Evolutionary conservation across 306 rosid genomes (phyloP).

Genomic region (Castanospermum australe): DNA sequence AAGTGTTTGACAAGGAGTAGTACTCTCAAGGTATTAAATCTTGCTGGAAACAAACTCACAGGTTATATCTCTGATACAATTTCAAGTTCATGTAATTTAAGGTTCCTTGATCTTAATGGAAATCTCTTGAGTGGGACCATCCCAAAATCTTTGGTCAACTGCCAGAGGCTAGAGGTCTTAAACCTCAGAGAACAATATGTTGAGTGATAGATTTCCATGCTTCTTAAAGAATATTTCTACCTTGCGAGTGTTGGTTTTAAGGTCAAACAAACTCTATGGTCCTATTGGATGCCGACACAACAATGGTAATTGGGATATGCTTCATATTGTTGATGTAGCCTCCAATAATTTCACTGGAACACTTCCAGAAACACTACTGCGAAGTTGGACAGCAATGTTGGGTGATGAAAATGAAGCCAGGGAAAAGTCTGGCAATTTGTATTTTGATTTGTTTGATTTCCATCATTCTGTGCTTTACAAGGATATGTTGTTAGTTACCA

Average conservation of each 20-base stretch:
- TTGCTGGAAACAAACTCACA: constrained; percentile 11
- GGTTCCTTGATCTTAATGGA: constrained; percentile 27
- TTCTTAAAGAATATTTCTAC: background rate
- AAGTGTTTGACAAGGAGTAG: background rate
- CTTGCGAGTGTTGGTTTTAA: background rate
- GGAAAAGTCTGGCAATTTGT: background rate
- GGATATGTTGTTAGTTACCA: background rate
- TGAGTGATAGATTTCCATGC: constrained; percentile 22
- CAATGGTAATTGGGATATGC: background rate
- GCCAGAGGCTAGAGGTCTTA: background rate
- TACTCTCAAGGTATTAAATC: background rate
- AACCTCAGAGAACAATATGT: constrained; percentile 12
- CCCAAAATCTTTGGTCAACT: constrained; percentile 32
- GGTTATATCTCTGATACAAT: constrained; percentile 16
- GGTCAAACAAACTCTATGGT: background rate
- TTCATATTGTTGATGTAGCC: constrained; percentile 33
- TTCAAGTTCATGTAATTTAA: background rate
- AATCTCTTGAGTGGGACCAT: constrained; percentile 21
- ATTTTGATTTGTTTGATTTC: background rate
- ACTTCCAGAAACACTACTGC: background rate
- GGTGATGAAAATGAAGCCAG: background rate
- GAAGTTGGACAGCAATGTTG: constrained; percentile 25
- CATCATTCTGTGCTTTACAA: background rate
- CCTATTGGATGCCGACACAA: constrained; percentile 4
- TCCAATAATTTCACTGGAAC: constrained; percentile 34